These are phyloP conservation scores for Russula ochroleuca DNA, from an alignment of 768 basidiomycete genomes.

Conservation along the genomic window DNA sequence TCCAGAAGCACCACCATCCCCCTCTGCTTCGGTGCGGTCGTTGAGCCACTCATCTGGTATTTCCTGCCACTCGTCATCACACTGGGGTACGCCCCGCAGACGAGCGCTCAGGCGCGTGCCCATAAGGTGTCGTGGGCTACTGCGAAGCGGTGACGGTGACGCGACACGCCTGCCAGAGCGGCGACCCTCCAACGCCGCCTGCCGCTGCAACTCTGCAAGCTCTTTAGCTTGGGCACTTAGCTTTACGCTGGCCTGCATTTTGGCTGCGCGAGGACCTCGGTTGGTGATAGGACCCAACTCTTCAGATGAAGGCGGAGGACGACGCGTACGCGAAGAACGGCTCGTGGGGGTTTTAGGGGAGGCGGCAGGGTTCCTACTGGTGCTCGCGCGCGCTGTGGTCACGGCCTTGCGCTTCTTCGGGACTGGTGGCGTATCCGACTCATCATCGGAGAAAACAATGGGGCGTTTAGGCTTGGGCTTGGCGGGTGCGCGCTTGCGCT, in stretches of 20 bases:
- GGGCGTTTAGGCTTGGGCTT: constrained; percentile 31
- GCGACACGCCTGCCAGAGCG: constrained; percentile 23
- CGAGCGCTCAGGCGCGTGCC: constrained; percentile 68
- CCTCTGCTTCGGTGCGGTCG: constrained; percentile 27
- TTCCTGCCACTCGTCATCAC: constrained; percentile 65
- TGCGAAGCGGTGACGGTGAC: constrained; percentile 18
- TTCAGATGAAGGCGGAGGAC: constrained; percentile 7
- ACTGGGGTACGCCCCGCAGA: constrained; percentile 46
- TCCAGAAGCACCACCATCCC: constrained; percentile 22
- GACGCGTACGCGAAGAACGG: constrained; percentile 15
- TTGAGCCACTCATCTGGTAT: constrained; percentile 73
- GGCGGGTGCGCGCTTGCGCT: constrained; percentile 39
- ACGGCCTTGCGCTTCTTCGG: constrained; percentile 30
- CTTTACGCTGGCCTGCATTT: constrained; percentile 64
- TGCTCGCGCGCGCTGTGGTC: constrained; percentile 20
- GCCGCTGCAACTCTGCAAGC: constrained; percentile 56
- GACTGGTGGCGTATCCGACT: constrained; percentile 27
- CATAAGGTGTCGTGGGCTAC: constrained; percentile 35
- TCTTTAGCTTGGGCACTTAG: constrained; percentile 66
- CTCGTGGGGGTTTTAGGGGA: constrained; percentile 5
- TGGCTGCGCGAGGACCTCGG: constrained; percentile 58
- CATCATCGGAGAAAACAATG: constrained; percentile 27
- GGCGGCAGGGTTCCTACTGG: constrained; percentile 8
- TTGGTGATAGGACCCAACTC: constrained; percentile 31
- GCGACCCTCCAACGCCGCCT: constrained; percentile 36